Evolutionary conservation across 176 grass and related monocot genomes (phyloP).

Genomic region (Phoenix dactylifera): DNA sequence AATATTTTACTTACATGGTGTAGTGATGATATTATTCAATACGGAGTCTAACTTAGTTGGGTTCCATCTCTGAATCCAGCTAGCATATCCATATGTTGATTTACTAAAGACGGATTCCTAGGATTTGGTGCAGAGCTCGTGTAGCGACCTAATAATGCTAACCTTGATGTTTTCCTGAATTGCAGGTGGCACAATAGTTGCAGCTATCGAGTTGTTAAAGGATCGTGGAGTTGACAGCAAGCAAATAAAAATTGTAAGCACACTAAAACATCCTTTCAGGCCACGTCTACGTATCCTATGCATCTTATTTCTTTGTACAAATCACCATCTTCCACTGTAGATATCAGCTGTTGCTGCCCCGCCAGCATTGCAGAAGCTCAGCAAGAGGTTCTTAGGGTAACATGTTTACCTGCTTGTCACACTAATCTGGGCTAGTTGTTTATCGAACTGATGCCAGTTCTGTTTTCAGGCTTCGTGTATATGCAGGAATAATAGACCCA

Average conservation of each 20-base stretch:
- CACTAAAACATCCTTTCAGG: not conserved
- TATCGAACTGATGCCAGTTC: not conserved
- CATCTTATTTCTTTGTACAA: not conserved
- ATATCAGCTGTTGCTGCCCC: conserved; percentile 83
- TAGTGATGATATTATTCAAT: too few species aligned
- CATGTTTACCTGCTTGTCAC: too few species aligned
- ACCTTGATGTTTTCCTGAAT: too few species aligned
- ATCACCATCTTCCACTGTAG: conserved; percentile 21
- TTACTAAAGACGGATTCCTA: too few species aligned
- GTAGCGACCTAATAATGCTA: too few species aligned
- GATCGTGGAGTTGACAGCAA: conserved; percentile 71
- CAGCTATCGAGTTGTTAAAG: conserved; percentile 82
- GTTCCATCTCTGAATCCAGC: too few species aligned
- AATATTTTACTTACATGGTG: too few species aligned
- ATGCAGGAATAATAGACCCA: conserved; percentile 85
- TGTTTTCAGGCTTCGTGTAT: conserved; percentile 71
- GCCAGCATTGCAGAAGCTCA: conserved; percentile 87
- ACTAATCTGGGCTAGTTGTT: too few species aligned
- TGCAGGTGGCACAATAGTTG: conserved; percentile 89
- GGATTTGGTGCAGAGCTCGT: too few species aligned
- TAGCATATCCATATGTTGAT: too few species aligned
- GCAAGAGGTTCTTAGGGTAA: conserved; percentile 81
- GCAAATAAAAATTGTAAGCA: conserved; percentile 88
- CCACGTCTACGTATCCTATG: not conserved
- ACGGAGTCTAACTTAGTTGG: too few species aligned